A percentile compares a stretch with the other conserved stretches of the same genome.
Evolutionary conservation across 768 basidiomycete genomes (phyloP).

Genomic region (Naganishia friedmannii): DNA sequence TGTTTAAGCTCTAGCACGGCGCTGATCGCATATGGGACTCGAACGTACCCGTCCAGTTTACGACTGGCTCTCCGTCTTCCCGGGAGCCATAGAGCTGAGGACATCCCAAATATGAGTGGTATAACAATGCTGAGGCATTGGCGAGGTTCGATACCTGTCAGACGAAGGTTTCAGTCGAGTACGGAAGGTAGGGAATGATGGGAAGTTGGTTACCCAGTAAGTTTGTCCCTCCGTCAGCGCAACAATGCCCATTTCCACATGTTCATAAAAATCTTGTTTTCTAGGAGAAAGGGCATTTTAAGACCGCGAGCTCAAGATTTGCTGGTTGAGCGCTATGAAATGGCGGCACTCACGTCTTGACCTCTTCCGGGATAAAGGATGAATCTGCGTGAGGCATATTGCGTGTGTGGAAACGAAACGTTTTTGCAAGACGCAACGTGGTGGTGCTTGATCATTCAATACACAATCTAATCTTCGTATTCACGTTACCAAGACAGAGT

Average conservation of each 20-base stretch:
- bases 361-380: constrained; percentile 61
- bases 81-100: constrained; percentile 61
- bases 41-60: constrained; percentile 88
- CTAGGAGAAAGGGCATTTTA: constrained; percentile 38
- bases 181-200: neutral
- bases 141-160: constrained; percentile 77
- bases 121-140: constrained; percentile 61
- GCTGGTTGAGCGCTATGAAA: neutral
- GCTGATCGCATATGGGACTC: neutral
- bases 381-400: neutral
- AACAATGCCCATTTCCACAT: constrained; percentile 57
- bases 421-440: too few relatives aligned
- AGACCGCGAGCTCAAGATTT: too few relatives aligned
- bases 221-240: constrained; percentile 65
- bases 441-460: too few relatives aligned
- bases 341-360: constrained; percentile 55
- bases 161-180: neutral
- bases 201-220: constrained; percentile 65
- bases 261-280: constrained; percentile 76
- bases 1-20: neutral
- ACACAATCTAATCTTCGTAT: too few relatives aligned
- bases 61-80: constrained; percentile 59
- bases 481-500: too few relatives aligned
- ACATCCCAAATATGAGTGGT: constrained; percentile 66
- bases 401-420: neutral